Base-by-base conservation (phyloP, 768 basidiomycete genomes). In the Russula griseocarnosa region DNA sequence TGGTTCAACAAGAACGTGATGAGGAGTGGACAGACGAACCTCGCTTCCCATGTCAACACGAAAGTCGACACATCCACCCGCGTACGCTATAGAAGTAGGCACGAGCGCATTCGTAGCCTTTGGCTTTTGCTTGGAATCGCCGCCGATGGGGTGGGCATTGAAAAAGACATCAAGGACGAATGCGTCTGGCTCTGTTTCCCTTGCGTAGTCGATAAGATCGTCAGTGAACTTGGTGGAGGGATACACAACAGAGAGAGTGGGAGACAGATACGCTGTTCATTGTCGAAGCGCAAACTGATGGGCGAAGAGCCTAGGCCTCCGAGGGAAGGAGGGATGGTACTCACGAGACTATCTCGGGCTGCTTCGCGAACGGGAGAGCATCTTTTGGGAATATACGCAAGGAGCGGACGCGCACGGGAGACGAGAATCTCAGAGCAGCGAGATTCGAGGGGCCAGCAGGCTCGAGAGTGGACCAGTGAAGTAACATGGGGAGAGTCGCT, bases 151-250 rank as follows among this genome's bases (percentile, higher is more conserved):
- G 34, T 84, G 82, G 0, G 87, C 85, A 74, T 90, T 91, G 75
- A 92, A 86, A 73, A 83, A 90, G 10, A 91, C 76, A 59, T 91
- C 83, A 20, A 90, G 76, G 70, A 84, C 86, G 76, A 92, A 91
- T 0, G 87, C 81, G 7, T 83, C 81, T 0, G 89, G 90, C 66
- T 87, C 83, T 30, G 90, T 92, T 63, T 78, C 76, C 60, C 90
- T 91, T 22, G 32, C 44, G 26, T 14, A 1, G 49, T 26, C 30
- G 42, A 55, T 55, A 44, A n/a, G 34, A 28, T 28, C 34, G 53
- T 66, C n/a, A 52, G 58, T 40, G 55, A 47, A 40, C 20, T 4
- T 22, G 16, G 34, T 44, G n/a, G 47, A 0, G 46, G 2, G 8
- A 13, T 11, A 8, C 16, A 36, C 32, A 47, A 16, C 28, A n/a